Evolutionary conservation across 2,329 filamentous ascomycete genomes (phyloP).

Genomic region (Sphaerulina musiva): DNA sequence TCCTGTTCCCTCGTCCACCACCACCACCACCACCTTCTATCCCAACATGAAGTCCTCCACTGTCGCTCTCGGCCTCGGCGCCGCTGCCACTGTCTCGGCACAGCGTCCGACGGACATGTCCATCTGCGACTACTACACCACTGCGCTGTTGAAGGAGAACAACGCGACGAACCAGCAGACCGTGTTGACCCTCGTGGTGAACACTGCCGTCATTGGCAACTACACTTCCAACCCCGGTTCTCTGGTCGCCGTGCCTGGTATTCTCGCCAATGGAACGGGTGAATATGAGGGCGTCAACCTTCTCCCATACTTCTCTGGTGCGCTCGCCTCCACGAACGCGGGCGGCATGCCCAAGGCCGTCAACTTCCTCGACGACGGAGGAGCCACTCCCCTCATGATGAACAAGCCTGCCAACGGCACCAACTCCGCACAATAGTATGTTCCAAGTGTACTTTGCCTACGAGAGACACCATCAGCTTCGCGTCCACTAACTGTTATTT

Average conservation of each 20-base stretch:
- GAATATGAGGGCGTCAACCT: slow-evolving; percentile 51
- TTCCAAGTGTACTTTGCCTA: slow-evolving; percentile 8
- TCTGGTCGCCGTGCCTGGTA: slow-evolving; percentile 46
- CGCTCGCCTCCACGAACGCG: slow-evolving; percentile 49
- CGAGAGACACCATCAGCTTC: too few species aligned
- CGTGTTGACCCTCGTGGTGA: slow-evolving; percentile 53
- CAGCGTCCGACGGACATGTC: slow-evolving; percentile 47
- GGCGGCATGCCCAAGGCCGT: slow-evolving; percentile 43
- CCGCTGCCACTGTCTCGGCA: slow-evolving; percentile 22
- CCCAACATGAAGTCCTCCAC: slow-evolving; percentile 17
- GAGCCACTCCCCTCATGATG: slow-evolving; percentile 49
- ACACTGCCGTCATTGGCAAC: slow-evolving; percentile 56
- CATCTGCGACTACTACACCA: slow-evolving; percentile 61
- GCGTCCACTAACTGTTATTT: neutral
- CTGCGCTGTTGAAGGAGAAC: slow-evolving; percentile 53
- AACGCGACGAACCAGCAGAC: slow-evolving; percentile 53
- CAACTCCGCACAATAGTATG: slow-evolving; percentile 52
- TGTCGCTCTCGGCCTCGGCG: slow-evolving; percentile 18
- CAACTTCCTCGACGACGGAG: slow-evolving; percentile 58
- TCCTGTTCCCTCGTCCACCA: too few species aligned
- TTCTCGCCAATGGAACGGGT: slow-evolving; percentile 47
- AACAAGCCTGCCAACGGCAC: slow-evolving; percentile 50
- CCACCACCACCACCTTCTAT: too few species aligned
- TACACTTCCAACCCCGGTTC: slow-evolving; percentile 10
- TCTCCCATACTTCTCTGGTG: slow-evolving; percentile 55